A percentile compares a stretch with the other conserved stretches of the same genome.
Evolutionary conservation across 2,329 filamentous ascomycete species (phyloP).

Genomic region (Alternaria infectoria): DNA sequence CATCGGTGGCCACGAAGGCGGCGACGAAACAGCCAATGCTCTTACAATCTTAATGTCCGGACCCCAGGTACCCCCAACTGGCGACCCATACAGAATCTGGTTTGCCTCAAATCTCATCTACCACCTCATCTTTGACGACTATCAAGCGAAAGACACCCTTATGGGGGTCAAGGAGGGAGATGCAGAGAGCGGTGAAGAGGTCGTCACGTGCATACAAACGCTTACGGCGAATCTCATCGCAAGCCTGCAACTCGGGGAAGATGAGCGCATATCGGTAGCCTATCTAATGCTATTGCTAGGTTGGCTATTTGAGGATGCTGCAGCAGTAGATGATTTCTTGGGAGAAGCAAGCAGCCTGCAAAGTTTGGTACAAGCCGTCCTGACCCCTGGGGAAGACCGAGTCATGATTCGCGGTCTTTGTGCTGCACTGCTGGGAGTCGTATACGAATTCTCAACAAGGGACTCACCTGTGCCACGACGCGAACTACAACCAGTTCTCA

Average conservation of each 20-base stretch:
- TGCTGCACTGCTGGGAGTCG: slow-evolving; percentile 81
- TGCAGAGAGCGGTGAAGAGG: slow-evolving; percentile 86
- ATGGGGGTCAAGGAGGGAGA: slow-evolving; percentile 89
- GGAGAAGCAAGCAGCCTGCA: slow-evolving; percentile 93
- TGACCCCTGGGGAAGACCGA: slow-evolving; percentile 59
- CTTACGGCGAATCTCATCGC: slow-evolving; percentile 85
- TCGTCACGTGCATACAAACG: slow-evolving; percentile 90
- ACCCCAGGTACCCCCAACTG: slow-evolving; percentile 63
- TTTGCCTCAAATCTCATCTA: slow-evolving; percentile 87
- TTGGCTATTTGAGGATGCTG: slow-evolving; percentile 91
- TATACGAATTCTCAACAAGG: slow-evolving; percentile 97
- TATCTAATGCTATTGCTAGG: slow-evolving; percentile 88
- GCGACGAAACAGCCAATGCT: slow-evolving; percentile 87
- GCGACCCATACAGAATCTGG: slow-evolving; percentile 87
- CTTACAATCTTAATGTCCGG: slow-evolving; percentile 80
- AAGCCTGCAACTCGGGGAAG: slow-evolving; percentile 75
- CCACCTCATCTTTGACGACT: slow-evolving; percentile 82
- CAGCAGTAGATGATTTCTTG: slow-evolving; percentile 91
- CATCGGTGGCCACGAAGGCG: slow-evolving; percentile 82
- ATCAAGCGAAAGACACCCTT: slow-evolving; percentile 77
- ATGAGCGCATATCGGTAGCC: slow-evolving; percentile 79
- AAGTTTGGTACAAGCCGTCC: slow-evolving; percentile 76
- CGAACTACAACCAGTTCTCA: slow-evolving; percentile 79
- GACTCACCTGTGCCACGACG: slow-evolving; percentile 88
- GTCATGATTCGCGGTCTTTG: slow-evolving; percentile 80